Evolutionary conservation across 2,329 filamentous ascomycete genomes (phyloP), one percentile per base, ranked within the genome.

Genomic region (Penicillium polonicum): DNA sequence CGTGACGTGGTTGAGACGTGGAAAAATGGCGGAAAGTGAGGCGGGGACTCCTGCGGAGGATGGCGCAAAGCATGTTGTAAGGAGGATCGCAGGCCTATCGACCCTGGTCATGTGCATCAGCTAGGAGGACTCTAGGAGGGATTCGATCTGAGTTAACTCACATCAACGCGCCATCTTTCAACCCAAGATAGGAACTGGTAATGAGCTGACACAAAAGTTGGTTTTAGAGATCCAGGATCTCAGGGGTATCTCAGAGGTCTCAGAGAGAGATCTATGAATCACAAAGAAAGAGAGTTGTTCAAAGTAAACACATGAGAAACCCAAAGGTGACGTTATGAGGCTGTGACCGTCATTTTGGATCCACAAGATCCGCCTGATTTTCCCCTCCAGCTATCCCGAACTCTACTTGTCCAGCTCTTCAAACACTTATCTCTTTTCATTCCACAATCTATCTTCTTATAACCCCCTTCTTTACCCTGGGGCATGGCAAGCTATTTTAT

Each of bases 21-120:
- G 76, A 78, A 58, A 82, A 82, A 19, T 52, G 41, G 60, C 79
- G 75, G 45, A 60, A 53, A 27, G 60, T 38, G 48, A 62, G 36
- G 49, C 36, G 50, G 38, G 33, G 45, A 55, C 41, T 52, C 41
- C 50, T 49, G 60, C 61, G 64, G 48, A 61, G 44, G 38, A 65
- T 53, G 21, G 57, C 33, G 9, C 58, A 54, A 51, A 59, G 60
- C 68, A 73, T 73, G 19, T 54, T 55, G 51, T 36, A 27, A 41
- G 13, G 19, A 31, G 4, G 13, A 25, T 55, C 7, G 38, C 15
- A 41, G 49, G 55, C 35, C 43, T 57, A 36, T 53, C 12, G n/a
- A 45, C 29, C 12, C 31, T 25, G 4, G 44, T 58, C 51, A 58
- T 44, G 15, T 52, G 48, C 23, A 52, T 57, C 8, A 52, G 54